Evolutionary conservation across 2,329 filamentous ascomycete genomes (phyloP), one percentile per base, ranked within the genome.

Genomic region (Hypoxylon sp.): DNA sequence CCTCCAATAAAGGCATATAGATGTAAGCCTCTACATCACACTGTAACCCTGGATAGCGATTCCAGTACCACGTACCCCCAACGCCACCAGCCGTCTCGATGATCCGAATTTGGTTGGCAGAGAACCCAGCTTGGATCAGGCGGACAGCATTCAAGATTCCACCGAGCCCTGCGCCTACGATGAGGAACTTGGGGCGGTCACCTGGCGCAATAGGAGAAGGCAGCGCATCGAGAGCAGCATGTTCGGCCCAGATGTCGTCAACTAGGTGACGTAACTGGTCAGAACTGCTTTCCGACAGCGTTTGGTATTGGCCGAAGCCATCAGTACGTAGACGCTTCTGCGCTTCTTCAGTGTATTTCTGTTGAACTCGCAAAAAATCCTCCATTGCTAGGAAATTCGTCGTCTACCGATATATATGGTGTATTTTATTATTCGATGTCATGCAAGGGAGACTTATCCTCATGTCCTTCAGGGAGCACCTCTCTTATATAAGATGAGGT

Each of bases 1-100:
- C 87, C 66, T 90, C 88, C 1, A 90, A 81, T 11, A 89, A 76
- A 3, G 88, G 87, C 77, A 90, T 77, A 72, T 90, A 91, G n/a
- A 83, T 80, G 70, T 87, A 89, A 56, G 82, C 82, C 76, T 91
- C 88, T 2, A 88, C 78, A 71, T 91, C 88, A 73, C 88, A 90
- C 69, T 81, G 80, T 6, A 85, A 73, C 0, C 83, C 84, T 0
- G 84, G 84, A 62, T 85, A 87, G 0, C 83, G 77, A 66, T 86
- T 85, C 82, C 84, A 86, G 64, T 83, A 85, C 85, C 84, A 87
- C 0, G 83, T 85, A 10, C 85, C 85, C 3, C 84, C 84, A 26
- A 84, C 80, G 3, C 82, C 83, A 9, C 81, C 82, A 1, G 80
- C 83, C 0, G 74, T 68, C 37, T 85, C 83, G 22, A 83, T 73